Evolutionary conservation across 2,329 filamentous ascomycete species (phyloP).

Genomic region (Exophiala oligosperma): DNA sequence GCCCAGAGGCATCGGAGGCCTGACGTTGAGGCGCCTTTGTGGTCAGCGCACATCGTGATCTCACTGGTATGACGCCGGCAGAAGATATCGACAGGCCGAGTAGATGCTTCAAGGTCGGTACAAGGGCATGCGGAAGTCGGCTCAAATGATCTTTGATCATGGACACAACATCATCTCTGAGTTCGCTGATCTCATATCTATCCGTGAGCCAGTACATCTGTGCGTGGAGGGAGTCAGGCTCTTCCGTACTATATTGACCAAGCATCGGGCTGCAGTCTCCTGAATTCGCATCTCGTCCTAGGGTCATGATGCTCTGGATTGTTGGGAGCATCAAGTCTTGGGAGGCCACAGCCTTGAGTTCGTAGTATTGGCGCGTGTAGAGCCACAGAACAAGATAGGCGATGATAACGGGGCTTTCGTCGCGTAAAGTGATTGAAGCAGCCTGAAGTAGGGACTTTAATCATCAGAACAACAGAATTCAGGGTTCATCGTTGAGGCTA

Average conservation of each 20-base stretch:
- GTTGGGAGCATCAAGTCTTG: not conserved
- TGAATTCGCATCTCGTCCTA: not conserved
- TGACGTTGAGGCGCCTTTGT: not conserved
- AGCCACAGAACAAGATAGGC: constrained; percentile 17
- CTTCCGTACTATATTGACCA: not conserved
- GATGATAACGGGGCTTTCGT: constrained; percentile 18
- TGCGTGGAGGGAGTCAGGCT: constrained; percentile 9
- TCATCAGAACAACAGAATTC: too few relatives aligned
- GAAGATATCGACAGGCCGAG: not conserved
- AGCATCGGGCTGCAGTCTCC: not conserved
- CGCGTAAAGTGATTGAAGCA: not conserved
- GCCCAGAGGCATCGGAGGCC: not conserved
- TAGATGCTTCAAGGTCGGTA: constrained; percentile 2
- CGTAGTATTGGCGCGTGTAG: constrained; percentile 8
- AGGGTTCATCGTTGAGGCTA: too few relatives aligned
- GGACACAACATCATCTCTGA: not conserved
- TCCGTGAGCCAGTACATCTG: constrained; percentile 21
- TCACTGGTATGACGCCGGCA: too few relatives aligned
- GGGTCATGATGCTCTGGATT: not conserved
- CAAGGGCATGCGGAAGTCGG: constrained; percentile 1
- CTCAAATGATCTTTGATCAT: constrained; percentile 7
- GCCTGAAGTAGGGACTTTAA: not conserved
- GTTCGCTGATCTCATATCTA: constrained; percentile 15
- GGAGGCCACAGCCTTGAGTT: not conserved
- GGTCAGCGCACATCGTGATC: too few relatives aligned